phyloP scores from a whole-genome alignment of 2,329 filamentous ascomycete genomes.

The Claviceps spartinae region DNA sequence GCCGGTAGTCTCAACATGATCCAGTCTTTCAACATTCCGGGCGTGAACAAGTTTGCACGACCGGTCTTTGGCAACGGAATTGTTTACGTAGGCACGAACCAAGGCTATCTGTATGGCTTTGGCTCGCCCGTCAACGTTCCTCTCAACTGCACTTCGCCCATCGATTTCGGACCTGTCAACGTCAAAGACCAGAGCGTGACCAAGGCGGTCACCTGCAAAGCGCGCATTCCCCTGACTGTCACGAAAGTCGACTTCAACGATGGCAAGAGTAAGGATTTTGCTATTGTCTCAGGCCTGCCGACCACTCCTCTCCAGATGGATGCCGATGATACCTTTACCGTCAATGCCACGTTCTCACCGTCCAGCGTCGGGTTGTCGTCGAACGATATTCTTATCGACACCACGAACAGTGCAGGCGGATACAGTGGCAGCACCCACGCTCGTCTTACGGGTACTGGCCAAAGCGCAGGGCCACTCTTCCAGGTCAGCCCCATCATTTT shows the following conservation, averaged over 20 bases:
- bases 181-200: constrained; percentile 20
- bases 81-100: constrained; percentile 38
- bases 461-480: constrained; percentile 32
- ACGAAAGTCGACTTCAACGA: constrained; percentile 22
- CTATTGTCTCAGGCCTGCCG: constrained; percentile 25
- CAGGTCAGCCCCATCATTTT: constrained; percentile 32
- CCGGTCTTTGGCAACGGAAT: constrained; percentile 44
- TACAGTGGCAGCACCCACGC: constrained; percentile 34
- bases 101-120: constrained; percentile 40
- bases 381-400: constrained; percentile 32
- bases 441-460: constrained; percentile 33
- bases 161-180: constrained; percentile 32
- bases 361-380: constrained; percentile 32
- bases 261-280: constrained; percentile 22
- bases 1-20: constrained; percentile 33
- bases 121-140: constrained; percentile 40
- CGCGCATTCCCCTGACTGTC: constrained; percentile 29
- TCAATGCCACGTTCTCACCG: constrained; percentile 32
- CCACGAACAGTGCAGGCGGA: constrained; percentile 30
- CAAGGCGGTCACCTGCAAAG: constrained; percentile 31
- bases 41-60: constrained; percentile 41
- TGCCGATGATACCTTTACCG: constrained; percentile 25
- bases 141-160: constrained; percentile 37
- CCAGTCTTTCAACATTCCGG: constrained; percentile 36
- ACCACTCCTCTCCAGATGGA: constrained; percentile 17